These are phyloP conservation scores for Dactylellina cionopaga DNA, from an alignment of 2,329 filamentous ascomycete species.

Conservation along the genomic window DNA sequence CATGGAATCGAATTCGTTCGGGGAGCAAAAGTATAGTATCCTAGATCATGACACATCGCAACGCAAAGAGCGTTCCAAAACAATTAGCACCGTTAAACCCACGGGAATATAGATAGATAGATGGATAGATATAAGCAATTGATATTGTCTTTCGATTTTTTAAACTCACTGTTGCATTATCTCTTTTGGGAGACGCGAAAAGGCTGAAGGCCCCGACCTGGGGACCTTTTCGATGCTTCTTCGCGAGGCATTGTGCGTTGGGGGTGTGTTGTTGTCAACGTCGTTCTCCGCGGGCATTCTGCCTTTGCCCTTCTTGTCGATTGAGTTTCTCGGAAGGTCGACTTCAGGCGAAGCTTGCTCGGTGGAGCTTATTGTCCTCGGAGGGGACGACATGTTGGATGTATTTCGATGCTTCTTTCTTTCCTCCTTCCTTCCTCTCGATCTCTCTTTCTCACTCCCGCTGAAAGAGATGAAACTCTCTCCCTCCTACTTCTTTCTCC, in stretches of 20 bases:
- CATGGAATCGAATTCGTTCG: constrained; percentile 74
- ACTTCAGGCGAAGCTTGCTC: not conserved
- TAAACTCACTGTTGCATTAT: constrained; percentile 73
- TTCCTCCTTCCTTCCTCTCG: not conserved
- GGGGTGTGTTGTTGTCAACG: constrained; percentile 22
- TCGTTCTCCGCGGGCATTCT: constrained; percentile 48
- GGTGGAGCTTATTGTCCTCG: not conserved
- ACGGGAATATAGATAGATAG: constrained; percentile 43
- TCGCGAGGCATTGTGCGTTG: constrained; percentile 19
- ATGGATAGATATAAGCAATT: not conserved
- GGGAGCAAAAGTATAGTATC: constrained; percentile 70
- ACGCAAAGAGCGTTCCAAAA: too few species aligned
- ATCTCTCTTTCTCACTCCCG: not conserved
- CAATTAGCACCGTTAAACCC: too few species aligned
- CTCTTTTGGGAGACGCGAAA: constrained; percentile 72
- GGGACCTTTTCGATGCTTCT: constrained; percentile 22
- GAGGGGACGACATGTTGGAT: constrained; percentile 20
- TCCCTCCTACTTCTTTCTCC: not conserved
- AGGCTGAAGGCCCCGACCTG: constrained; percentile 60
- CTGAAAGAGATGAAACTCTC: too few species aligned
- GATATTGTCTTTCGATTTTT: too few species aligned
- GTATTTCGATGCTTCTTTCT: constrained; percentile 29
- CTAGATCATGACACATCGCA: constrained; percentile 61
- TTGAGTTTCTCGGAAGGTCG: constrained; percentile 42
- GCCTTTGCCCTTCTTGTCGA: constrained; percentile 53